Base-by-base conservation (phyloP, 2,329 filamentous ascomycete genomes). In the Calonectria leucothoes region DNA sequence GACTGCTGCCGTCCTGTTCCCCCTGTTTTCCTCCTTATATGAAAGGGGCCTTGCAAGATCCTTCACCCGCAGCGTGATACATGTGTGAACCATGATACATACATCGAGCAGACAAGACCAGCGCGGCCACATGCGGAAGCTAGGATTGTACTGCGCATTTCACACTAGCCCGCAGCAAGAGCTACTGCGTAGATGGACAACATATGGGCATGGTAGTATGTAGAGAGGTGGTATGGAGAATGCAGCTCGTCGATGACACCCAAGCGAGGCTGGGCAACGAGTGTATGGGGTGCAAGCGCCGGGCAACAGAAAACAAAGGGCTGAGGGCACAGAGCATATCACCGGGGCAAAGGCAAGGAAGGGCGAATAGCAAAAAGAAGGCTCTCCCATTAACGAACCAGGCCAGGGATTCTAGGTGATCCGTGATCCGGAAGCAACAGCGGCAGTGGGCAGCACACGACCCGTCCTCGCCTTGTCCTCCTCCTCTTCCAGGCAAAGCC, bases 131-230 rank as follows among this genome's bases (percentile, higher is more conserved):
- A 68, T 76, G 66, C 59, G 51, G 59, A 74, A 77, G 76, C 76
- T 80, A 71, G 66, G 71, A 74, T 70, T 66, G 23, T 61, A 69
- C 71, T 68, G 79, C 77, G 71, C 76, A 75, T 66, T 61, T 78
- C 37, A 65, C 49, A 64, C 57, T 64, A 68, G 64, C 25, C 35
- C 59, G 33, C 33, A 42, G 55, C 29, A 49, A 66, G 69, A 63
- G 65, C 57, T 49, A n/a, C n/a, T n/a, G n/a, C n/a, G n/a, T n/a
- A 72, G 57, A 37, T 68, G 61, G 51, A 23, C 33, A 49, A 31
- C 37, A 25, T n/a, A 37, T 35, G 27, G 39, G 29, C 51, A 49
- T 55, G 27, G 63, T 17, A 66, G 67, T 33, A n/a, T n/a, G n/a
- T n/a, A 52, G 69, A 72, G 70, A 73, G 71, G 71, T 69, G 68